Percentiles rank a stretch among this genome's conserved stretches.
Evolutionary conservation across 2,329 filamentous ascomycete species (phyloP).

Genomic region (Pyrenophora tritici-repentis): DNA sequence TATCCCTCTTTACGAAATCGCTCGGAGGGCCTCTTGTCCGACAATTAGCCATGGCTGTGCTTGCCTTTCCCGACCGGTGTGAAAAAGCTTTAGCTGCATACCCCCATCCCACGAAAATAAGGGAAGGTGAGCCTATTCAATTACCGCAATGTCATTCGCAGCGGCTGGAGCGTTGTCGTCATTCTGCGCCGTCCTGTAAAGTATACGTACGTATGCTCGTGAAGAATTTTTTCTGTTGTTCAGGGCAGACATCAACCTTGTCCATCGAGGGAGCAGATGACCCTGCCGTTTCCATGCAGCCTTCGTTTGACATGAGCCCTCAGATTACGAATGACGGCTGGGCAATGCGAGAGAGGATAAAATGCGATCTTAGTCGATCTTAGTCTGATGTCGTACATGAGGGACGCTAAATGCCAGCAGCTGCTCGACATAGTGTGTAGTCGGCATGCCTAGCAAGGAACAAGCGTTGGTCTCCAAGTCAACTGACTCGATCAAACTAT

Average conservation of each 20-base stretch:
- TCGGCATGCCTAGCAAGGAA: constrained; percentile 18
- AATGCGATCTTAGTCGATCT: constrained; percentile 20
- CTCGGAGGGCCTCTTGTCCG: constrained; percentile 14
- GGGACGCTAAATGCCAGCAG: constrained; percentile 22
- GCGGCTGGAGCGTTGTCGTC: background rate
- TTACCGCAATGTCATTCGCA: constrained; percentile 9
- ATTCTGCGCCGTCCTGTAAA: background rate
- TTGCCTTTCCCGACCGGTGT: constrained; percentile 30
- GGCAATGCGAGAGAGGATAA: constrained; percentile 17
- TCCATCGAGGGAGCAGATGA: background rate
- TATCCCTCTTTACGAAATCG: constrained; percentile 12
- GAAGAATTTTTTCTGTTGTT: no score
- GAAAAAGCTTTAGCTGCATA: constrained; percentile 23
- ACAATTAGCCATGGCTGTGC: constrained; percentile 12
- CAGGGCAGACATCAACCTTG: background rate
- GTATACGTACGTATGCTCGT: background rate
- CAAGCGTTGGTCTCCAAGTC: constrained; percentile 13
- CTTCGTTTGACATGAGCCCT: background rate
- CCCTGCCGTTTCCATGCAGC: background rate
- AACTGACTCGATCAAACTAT: constrained; percentile 10
- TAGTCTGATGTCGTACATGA: constrained; percentile 33
- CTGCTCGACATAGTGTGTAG: constrained; percentile 9
- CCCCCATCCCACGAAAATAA: constrained; percentile 1
- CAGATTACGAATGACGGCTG: constrained; percentile 4
- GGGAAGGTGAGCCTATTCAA: constrained; percentile 22